Evolutionary conservation across 2,329 filamentous ascomycete genomes (phyloP).

Genomic region (Ophiocordyceps robertsii): DNA sequence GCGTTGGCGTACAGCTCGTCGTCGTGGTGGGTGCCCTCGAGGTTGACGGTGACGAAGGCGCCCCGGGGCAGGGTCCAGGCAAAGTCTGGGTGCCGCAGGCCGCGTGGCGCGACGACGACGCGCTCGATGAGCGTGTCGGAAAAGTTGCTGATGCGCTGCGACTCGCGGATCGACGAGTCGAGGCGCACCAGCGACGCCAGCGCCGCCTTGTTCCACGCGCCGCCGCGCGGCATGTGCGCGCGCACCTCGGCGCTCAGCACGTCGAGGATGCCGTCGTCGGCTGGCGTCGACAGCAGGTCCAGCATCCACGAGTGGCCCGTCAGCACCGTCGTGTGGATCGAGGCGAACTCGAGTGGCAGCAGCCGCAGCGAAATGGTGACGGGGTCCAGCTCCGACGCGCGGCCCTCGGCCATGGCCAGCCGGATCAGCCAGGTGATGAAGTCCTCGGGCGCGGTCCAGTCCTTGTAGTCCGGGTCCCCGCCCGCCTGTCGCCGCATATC

Average conservation of each 20-base stretch:
- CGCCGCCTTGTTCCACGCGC: conserved; percentile 31
- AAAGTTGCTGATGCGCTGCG: conserved; percentile 34
- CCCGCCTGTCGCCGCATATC: conserved; percentile 28
- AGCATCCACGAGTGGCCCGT: conserved; percentile 33
- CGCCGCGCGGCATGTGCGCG: conserved; percentile 13
- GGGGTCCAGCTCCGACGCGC: conserved; percentile 28
- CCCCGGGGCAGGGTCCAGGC: conserved; percentile 25
- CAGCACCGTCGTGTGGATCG: conserved; percentile 43
- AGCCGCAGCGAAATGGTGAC: conserved; percentile 34
- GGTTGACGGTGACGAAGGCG: conserved; percentile 26
- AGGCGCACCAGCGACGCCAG: conserved; percentile 28
- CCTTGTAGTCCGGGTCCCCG: conserved; percentile 24
- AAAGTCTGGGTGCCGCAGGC: conserved; percentile 22
- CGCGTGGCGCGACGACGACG: conserved; percentile 29
- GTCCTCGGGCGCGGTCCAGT: conserved; percentile 36
- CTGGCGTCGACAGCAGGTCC: conserved; percentile 29
- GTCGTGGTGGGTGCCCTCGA: conserved; percentile 33
- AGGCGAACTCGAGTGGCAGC: conserved; percentile 43
- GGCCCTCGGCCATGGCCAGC: conserved; percentile 30
- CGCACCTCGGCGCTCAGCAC: conserved; percentile 28
- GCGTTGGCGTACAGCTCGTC: conserved; percentile 27
- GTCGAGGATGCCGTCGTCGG: conserved; percentile 19
- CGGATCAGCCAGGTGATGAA: conserved; percentile 44
- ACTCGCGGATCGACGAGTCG: conserved; percentile 40
- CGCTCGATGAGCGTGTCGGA: conserved; percentile 30